Base-by-base conservation (phyloP, 1,284 basidiomycete species). In the Naganishia sp. region DNA sequence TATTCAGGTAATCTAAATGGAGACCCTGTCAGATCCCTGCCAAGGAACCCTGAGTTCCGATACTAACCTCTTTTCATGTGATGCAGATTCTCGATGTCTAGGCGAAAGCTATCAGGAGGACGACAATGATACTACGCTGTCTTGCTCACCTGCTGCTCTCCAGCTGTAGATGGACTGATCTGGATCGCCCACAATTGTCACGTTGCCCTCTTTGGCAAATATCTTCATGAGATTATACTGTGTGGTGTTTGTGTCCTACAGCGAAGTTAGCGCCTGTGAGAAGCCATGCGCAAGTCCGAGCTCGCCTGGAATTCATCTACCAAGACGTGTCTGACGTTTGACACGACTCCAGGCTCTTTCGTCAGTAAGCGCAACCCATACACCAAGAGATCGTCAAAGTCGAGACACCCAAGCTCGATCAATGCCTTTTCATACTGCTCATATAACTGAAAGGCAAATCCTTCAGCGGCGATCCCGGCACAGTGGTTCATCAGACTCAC, bases 161-260 rank as follows among this genome's bases (percentile, higher is more conserved):
- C 92, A 95, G 15, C 90, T 90, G 72, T 93, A 93, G 66, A 93
- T 94, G 5, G 90, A 92, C 75, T 95, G 92, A 77, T 96, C 92
- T 0, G 93, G 92, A 79, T 96, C 93, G 0, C 93, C 93, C 3
- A 96, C 92, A 45, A 94, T 85, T 5, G 89, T 93, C 32, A 94
- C 83, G 68, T 87, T 85, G 43, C 82, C 79, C 0, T 80, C 76
- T 15, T 82, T 73, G 0, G 87, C 88, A 64, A 94, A 86, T n/a
- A 84, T 82, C 65, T 81, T 83, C 88, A 95, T 90, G 39, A 95
- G 85, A 70, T 89, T 84, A 75, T 93, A 94, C 77, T 95, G 92
- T 6, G 87, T 87, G 2, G 83, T 85, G 73, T 94, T 95, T 1
- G 92, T 95, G 75, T 96, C 93, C 79, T 96, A 88, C 9, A n/a